Evolutionary conservation across 139 green algal species (phyloP), one percentile per base, ranked within the genome.

Genomic region (Zygnema circumcarinatum): DNA sequence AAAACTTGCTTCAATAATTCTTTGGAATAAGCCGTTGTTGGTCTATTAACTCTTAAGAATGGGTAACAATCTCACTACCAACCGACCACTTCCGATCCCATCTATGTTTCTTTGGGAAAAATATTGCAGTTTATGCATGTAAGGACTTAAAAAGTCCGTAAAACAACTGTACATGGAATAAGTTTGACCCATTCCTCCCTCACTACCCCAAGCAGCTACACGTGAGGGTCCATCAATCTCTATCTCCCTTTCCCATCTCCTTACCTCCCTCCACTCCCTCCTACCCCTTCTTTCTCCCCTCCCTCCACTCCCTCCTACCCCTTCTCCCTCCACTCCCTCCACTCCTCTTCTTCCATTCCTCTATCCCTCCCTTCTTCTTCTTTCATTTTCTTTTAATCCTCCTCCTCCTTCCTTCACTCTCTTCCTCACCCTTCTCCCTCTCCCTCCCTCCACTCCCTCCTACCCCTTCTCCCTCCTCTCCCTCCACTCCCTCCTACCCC

Each of bases 41-140:
- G 29, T 72, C 56, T 35, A n/a, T 72, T 72, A 72, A 72, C 56
- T 72, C 56, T n/a, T n/a, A n/a, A n/a, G n/a, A n/a, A n/a, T n/a
- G n/a, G n/a, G n/a, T n/a, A n/a, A n/a, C 56, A n/a, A n/a, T n/a
- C n/a, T n/a, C n/a, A n/a, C n/a, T n/a, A n/a, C n/a, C n/a, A n/a
- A n/a, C n/a, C n/a, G n/a, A n/a, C n/a, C n/a, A n/a, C n/a, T n/a
- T n/a, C n/a, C n/a, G n/a, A n/a, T n/a, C n/a, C n/a, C n/a, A n/a
- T n/a, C n/a, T n/a, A n/a, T n/a, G n/a, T n/a, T n/a, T n/a, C n/a
- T n/a, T n/a, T n/a, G n/a, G n/a, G n/a, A n/a, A n/a, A n/a, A n/a
- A n/a, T n/a, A n/a, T n/a, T n/a, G n/a, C n/a, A n/a, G n/a, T n/a
- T n/a, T n/a, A n/a, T n/a, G n/a, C n/a, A n/a, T n/a, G n/a, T n/a